Percentiles rank a stretch among this genome's conserved stretches.
phyloP scores from a whole-genome alignment of 176 grass and related monocot genomes.

The Saccharum spontaneum region DNA sequence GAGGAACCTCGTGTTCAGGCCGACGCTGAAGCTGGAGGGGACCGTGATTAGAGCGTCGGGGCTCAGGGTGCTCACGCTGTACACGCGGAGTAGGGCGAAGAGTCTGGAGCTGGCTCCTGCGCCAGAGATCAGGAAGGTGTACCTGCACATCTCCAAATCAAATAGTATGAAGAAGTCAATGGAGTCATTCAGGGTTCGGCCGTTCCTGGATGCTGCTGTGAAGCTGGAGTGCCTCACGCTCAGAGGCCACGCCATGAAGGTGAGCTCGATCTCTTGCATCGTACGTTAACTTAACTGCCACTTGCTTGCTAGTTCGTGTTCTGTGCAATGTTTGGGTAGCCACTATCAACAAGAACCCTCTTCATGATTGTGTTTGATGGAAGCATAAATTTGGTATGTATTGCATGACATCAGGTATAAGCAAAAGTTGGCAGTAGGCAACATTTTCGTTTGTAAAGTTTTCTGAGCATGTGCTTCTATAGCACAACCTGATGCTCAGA shows the following conservation, averaged over 20 bases:
- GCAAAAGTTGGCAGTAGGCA: not conserved
- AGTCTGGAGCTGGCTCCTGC: slow-evolving; percentile 17
- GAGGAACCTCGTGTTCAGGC: slow-evolving; percentile 32
- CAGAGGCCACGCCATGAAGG: slow-evolving; percentile 31
- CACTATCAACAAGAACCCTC: not conserved
- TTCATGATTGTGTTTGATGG: not conserved
- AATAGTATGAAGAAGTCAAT: not conserved
- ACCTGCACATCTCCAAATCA: slow-evolving; percentile 41
- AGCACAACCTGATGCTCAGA: not conserved
- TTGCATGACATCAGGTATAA: not conserved
- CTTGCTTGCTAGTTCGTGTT: slow-evolving; percentile 1
- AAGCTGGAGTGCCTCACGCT: slow-evolving; percentile 41
- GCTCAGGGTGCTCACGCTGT: slow-evolving; percentile 36
- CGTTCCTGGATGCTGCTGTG: slow-evolving; percentile 43
- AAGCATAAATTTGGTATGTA: not conserved
- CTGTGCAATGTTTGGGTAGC: not conserved
- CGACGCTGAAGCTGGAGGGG: not conserved
- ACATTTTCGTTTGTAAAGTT: not conserved
- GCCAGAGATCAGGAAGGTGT: slow-evolving; percentile 41
- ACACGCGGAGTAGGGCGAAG: slow-evolving; percentile 21
- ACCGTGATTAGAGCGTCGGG: not conserved
- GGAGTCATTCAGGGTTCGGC: not conserved
- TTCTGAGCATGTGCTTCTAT: not conserved
- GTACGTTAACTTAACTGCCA: not conserved
- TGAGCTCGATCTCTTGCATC: slow-evolving; percentile 30